Conservation (phyloP, 495 filamentous ascomycete genomes). For the Xylaria sp. region DNA sequence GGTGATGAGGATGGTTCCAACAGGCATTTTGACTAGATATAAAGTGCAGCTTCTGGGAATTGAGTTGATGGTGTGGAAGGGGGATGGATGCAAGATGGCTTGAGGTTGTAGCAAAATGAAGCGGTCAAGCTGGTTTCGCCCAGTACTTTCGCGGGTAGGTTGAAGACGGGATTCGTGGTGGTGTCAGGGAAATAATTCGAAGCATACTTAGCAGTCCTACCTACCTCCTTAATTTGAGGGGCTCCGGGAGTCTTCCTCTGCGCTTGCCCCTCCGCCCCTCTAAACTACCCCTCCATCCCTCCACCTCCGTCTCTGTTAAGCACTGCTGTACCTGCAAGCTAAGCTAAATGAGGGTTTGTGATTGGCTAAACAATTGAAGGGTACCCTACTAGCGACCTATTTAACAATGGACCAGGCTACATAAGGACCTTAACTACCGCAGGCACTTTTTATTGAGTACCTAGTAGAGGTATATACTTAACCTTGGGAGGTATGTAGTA, state of each 20-base stretch:
- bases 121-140: slow-evolving; percentile 7
- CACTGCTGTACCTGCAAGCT: not conserved
- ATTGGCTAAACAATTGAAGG: not conserved
- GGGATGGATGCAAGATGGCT: not conserved
- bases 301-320: not conserved
- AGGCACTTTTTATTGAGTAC: too few species aligned
- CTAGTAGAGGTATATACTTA: too few species aligned
- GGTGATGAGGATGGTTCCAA: slow-evolving; percentile 87
- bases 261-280: slow-evolving; percentile 2
- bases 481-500: not conserved
- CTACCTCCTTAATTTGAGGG: slow-evolving; percentile 10
- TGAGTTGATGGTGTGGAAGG: not conserved
- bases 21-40: slow-evolving; percentile 64
- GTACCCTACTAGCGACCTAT: not conserved
- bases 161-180: not conserved
- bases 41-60: not conserved
- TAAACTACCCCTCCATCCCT: not conserved
- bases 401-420: too few species aligned
- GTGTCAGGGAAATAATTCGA: not conserved
- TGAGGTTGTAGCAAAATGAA: not conserved
- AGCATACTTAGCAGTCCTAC: not conserved
- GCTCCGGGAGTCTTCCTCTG: not conserved
- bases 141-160: not conserved
- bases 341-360: not conserved
- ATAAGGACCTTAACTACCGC: too few species aligned